Conservation (phyloP, 352 stramenopile genomes). For the Globisporangium apiculatum region DNA sequence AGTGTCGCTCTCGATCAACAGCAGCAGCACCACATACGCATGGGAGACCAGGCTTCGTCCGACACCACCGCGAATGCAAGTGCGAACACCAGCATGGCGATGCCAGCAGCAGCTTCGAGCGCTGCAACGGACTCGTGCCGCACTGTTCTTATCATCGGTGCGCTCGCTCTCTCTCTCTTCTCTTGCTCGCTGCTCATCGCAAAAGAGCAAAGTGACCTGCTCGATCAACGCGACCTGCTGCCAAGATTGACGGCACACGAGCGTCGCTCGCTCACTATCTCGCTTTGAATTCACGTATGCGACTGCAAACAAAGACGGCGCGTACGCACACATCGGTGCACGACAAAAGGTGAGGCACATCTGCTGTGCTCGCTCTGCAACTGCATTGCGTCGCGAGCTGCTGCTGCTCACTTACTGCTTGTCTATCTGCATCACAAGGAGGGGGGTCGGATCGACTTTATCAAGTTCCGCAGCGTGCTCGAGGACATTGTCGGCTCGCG, state of each 20-base stretch:
- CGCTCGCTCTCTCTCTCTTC: slow-evolving; percentile 5
- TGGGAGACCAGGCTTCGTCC: too few relatives aligned
- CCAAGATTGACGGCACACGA: too few relatives aligned
- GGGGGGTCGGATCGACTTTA: slow-evolving; percentile 58
- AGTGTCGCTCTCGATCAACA: not conserved
- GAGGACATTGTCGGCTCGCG: slow-evolving; percentile 34
- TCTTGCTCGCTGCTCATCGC: not conserved
- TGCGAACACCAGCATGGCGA: not conserved
- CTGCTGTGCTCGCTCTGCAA: too few relatives aligned
- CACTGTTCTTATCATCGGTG: slow-evolving; percentile 67
- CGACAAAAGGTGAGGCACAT: slow-evolving; percentile 26
- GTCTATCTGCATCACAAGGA: slow-evolving; percentile 11
- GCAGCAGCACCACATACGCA: not conserved
- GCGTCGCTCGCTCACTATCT: too few relatives aligned
- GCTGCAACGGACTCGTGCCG: slow-evolving; percentile 19
- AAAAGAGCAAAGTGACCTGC: too few relatives aligned
- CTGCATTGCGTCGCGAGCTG: not conserved
- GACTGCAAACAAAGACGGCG: slow-evolving; percentile 30
- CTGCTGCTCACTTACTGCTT: not conserved
- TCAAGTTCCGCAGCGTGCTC: slow-evolving; percentile 55
- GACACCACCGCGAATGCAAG: not conserved
- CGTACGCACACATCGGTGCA: slow-evolving; percentile 63
- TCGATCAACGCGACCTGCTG: too few relatives aligned
- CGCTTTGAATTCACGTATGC: not conserved
- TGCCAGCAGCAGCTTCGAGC: not conserved